phyloP scores from a whole-genome alignment of 225 moss, liverwort and hornwort genomes.

The Antitrichia curtipendula region DNA sequence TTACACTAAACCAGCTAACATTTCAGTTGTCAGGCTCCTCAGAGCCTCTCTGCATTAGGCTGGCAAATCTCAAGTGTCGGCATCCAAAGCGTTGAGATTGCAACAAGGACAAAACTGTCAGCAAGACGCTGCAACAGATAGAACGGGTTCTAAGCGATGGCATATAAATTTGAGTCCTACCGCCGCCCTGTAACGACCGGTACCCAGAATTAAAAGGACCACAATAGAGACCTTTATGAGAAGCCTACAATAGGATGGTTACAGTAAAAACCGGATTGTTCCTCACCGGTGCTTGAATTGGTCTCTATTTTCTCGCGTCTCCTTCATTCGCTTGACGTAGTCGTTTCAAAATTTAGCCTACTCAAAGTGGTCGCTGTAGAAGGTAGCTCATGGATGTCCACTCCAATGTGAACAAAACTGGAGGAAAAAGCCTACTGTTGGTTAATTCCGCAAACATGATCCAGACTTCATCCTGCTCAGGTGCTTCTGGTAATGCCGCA shows the following conservation, averaged over 20 bases:
- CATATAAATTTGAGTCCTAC: neutral
- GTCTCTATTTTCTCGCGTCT: neutral
- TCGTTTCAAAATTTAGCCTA: neutral
- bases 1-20: neutral
- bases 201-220: neutral
- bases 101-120: neutral
- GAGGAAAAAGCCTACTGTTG: neutral
- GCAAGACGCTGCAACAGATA: neutral
- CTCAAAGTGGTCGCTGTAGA: neutral
- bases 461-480: neutral
- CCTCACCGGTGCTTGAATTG: neutral
- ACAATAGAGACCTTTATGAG: neutral
- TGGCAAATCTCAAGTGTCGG: neutral
- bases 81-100: neutral
- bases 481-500: neutral
- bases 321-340: neutral
- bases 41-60: neutral
- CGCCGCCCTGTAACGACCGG: neutral
- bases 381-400: neutral
- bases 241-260: neutral
- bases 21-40: neutral
- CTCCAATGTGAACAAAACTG: neutral
- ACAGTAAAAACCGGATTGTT: neutral
- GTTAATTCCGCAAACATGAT: neutral
- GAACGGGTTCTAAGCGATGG: neutral